A percentile compares a stretch with the other conserved stretches of the same genome.
phyloP scores from a whole-genome alignment of 2,329 filamentous ascomycete species.

The Xylaria digitata region DNA sequence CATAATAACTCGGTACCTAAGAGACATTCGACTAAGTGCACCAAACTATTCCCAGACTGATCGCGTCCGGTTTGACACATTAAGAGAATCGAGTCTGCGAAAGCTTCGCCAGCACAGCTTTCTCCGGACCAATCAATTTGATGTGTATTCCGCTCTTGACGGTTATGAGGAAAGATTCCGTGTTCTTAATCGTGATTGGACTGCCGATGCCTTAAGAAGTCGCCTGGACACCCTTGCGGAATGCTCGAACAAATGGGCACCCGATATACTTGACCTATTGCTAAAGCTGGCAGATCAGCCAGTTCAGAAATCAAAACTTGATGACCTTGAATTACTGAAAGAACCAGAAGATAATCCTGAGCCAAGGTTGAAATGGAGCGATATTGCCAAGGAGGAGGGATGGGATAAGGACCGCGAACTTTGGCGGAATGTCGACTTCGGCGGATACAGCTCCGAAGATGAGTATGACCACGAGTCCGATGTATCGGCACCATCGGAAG shows the following conservation, averaged over 20 bases:
- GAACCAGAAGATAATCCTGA: constrained; percentile 57
- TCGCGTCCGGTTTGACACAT: constrained; percentile 54
- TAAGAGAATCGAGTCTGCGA: constrained; percentile 63
- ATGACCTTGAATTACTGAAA: constrained; percentile 68
- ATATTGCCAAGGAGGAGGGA: constrained; percentile 81
- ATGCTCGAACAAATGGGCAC: constrained; percentile 71
- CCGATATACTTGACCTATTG: constrained; percentile 82
- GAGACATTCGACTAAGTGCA: constrained; percentile 10
- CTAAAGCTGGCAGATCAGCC: constrained; percentile 86
- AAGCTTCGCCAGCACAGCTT: constrained; percentile 66
- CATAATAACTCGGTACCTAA: not conserved
- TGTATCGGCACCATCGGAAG: constrained; percentile 49
- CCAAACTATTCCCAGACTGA: constrained; percentile 44
- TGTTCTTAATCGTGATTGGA: constrained; percentile 79
- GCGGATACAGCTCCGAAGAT: constrained; percentile 74
- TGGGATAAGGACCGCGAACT: constrained; percentile 74
- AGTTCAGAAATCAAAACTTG: constrained; percentile 73
- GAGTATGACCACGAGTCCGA: constrained; percentile 58
- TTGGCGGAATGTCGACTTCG: constrained; percentile 76
- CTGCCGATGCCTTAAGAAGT: constrained; percentile 75
- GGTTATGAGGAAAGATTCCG: constrained; percentile 89
- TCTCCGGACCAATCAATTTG: constrained; percentile 79
- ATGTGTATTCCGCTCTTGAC: constrained; percentile 71
- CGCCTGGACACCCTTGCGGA: constrained; percentile 70
- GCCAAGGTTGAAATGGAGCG: constrained; percentile 76